These are phyloP conservation scores for Berberis vulgaris DNA, from an alignment of 164 flowering plant species.

Conservation along the genomic window DNA sequence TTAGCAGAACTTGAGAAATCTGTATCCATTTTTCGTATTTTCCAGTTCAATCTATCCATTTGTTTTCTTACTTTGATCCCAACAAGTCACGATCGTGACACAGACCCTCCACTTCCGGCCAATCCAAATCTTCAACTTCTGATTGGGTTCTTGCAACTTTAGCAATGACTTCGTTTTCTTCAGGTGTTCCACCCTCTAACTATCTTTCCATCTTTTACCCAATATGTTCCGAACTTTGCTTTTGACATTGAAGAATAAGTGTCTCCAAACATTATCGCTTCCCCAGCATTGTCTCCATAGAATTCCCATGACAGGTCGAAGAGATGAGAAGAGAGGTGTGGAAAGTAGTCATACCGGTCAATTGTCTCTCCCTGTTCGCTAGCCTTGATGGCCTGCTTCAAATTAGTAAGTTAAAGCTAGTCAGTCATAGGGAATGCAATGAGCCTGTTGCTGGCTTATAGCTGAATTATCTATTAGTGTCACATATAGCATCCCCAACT, in stretches of 20 bases:
- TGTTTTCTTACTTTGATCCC: not conserved
- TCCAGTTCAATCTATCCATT: too few species aligned
- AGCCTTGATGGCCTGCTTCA: constrained; percentile 73
- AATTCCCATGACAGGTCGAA: constrained; percentile 96
- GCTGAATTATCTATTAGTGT: too few species aligned
- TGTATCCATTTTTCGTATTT: too few species aligned
- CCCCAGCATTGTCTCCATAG: constrained; percentile 97
- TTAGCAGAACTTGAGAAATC: too few species aligned
- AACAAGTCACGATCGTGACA: constrained; percentile 36
- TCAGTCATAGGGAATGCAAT: not conserved
- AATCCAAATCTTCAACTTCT: constrained; percentile 42
- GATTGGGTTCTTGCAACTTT: constrained; percentile 84
- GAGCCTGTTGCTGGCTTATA: too few species aligned
- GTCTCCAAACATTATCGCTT: constrained; percentile 78
- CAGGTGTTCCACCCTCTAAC: constrained; percentile 90
- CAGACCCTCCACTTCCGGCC: constrained; percentile 59
- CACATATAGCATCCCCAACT: not conserved
- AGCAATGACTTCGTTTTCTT: constrained; percentile 92
- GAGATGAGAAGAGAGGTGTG: constrained; percentile 88
- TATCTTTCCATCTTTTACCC: constrained; percentile 87
- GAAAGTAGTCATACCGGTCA: constrained; percentile 89
- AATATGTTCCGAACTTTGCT: constrained; percentile 85
- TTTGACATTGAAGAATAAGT: constrained; percentile 47
- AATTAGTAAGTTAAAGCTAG: not conserved
- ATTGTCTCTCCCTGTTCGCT: constrained; percentile 65